phyloP scores from a whole-genome alignment of 108 stramenopile genomes.

The Cyclotella choctawhatcheeana region DNA sequence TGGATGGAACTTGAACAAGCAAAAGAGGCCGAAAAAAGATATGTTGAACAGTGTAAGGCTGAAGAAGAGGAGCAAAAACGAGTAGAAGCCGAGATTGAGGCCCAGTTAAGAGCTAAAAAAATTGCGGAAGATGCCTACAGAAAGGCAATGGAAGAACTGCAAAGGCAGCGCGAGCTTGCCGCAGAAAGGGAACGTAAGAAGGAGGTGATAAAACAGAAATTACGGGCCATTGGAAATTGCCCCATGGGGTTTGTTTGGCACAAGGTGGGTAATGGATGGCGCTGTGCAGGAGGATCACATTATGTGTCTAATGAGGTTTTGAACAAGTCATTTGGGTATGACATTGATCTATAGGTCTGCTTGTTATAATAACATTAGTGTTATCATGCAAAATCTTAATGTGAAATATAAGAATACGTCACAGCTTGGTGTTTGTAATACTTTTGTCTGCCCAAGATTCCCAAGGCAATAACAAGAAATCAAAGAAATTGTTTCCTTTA shows the following conservation, averaged over 20 bases:
- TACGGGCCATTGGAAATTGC: constrained; percentile 48
- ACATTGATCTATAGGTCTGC: constrained; percentile 2
- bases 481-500: too few species aligned
- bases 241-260: constrained; percentile 60
- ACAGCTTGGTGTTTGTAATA: too few species aligned
- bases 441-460: too few species aligned
- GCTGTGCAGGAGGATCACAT: constrained; percentile 72
- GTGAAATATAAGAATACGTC: too few species aligned
- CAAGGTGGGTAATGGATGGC: constrained; percentile 50
- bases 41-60: constrained; percentile 15
- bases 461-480: too few species aligned
- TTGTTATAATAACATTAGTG: too few species aligned
- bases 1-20: constrained; percentile 37
- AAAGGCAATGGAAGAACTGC: constrained; percentile 29
- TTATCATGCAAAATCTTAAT: too few species aligned
- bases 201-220: constrained; percentile 34
- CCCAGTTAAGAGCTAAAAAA: constrained; percentile 4
- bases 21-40: constrained; percentile 23
- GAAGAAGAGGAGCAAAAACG: constrained; percentile 19
- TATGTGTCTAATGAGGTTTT: constrained; percentile 45
- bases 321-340: constrained; percentile 27
- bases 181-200: constrained; percentile 24
- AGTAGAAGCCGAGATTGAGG: constrained; percentile 21
- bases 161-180: constrained; percentile 19
- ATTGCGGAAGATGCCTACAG: constrained; percentile 35